Evolutionary conservation across 2,329 filamentous ascomycete genomes (phyloP).

Genomic region (Monilinia aucupariae): DNA sequence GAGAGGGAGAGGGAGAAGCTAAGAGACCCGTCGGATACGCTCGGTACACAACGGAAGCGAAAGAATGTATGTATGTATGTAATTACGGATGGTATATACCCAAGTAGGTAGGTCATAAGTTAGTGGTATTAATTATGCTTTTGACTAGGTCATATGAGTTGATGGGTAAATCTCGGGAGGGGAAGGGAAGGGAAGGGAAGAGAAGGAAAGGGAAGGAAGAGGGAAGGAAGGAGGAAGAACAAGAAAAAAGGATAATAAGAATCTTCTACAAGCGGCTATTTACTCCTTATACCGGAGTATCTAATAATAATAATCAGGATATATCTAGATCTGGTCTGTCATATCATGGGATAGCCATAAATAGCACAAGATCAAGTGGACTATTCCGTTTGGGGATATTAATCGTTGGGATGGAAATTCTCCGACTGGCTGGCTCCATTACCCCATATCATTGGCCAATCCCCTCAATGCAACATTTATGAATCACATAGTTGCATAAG

Average conservation of each 20-base stretch:
- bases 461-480: constrained; percentile 11
- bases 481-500: not conserved
- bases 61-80: not conserved
- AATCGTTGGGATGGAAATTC: constrained; percentile 26
- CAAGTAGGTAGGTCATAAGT: not conserved
- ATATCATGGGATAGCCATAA: not conserved
- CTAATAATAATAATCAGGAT: not conserved
- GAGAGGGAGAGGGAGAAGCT: too few relatives aligned
- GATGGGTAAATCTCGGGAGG: not conserved
- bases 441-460: constrained; percentile 19
- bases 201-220: constrained; percentile 13
- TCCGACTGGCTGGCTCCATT: constrained; percentile 23
- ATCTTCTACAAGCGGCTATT: too few relatives aligned
- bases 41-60: too few relatives aligned
- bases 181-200: too few relatives aligned
- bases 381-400: constrained; percentile 19
- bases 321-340: too few relatives aligned
- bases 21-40: too few relatives aligned
- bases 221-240: not conserved
- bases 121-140: not conserved
- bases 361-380: not conserved
- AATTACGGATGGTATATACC: not conserved
- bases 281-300: too few relatives aligned
- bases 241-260: too few relatives aligned
- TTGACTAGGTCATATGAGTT: not conserved